Evolutionary conservation across 306 rosid genomes (phyloP).

Genomic region (apple (Malus domestica)): ASM211411v1 NC_041800.1:19031233-19031732

Average conservation of each 20-base stretch:
- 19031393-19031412: not conserved
- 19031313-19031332: too few relatives aligned
- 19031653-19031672: not conserved
- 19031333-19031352: too few relatives aligned
- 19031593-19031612: not conserved
- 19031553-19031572: not conserved
- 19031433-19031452: not conserved
- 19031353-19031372: not conserved
- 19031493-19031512: not conserved
- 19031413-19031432: not conserved
- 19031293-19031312: too few relatives aligned
- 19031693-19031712: constrained; percentile 40
- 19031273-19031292: too few relatives aligned
- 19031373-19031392: not conserved
- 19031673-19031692: constrained; percentile 19
- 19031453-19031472: not conserved
- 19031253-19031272: too few relatives aligned
- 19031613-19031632: constrained; percentile 13
- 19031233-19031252: too few relatives aligned
- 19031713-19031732: constrained; percentile 31
- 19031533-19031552: constrained; percentile 5
- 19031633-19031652: not conserved
- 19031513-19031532: not conserved
- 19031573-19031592: not conserved
- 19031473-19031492: constrained; percentile 8